These are phyloP conservation scores for Suillus plorans DNA, from an alignment of 768 basidiomycete genomes.

Conservation along the genomic window DNA sequence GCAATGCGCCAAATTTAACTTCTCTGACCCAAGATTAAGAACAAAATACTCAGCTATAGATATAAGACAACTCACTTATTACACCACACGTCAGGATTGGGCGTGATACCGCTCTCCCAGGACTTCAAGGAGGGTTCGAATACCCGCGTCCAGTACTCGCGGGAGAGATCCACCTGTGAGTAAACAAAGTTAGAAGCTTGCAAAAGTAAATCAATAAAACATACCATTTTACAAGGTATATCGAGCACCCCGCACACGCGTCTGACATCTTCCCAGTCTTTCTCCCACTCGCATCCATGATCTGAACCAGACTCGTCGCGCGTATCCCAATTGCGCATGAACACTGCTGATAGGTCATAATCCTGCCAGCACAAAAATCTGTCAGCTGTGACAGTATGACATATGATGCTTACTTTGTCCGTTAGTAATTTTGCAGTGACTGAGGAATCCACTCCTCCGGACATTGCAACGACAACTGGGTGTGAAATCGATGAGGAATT, in stretches of 20 bases:
- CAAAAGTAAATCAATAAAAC: not conserved
- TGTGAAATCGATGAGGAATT: not conserved
- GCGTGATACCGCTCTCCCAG: slow-evolving; percentile 81
- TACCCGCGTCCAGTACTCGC: slow-evolving; percentile 88
- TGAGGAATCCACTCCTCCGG: slow-evolving; percentile 94
- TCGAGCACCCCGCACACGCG: slow-evolving; percentile 71
- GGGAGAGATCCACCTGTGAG: slow-evolving; percentile 77
- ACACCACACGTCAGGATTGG: slow-evolving; percentile 93
- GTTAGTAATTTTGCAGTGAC: slow-evolving; percentile 79
- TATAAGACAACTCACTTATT: slow-evolving; percentile 56
- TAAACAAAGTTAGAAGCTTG: slow-evolving; percentile 4
- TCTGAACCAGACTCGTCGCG: slow-evolving; percentile 78
- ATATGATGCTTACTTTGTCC: slow-evolving; percentile 47
- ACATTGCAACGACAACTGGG: slow-evolving; percentile 88
- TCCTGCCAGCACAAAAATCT: slow-evolving; percentile 43
- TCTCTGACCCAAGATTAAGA: slow-evolving; percentile 47
- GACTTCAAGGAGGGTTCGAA: slow-evolving; percentile 80
- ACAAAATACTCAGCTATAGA: not conserved
- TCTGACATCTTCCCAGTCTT: slow-evolving; percentile 91
- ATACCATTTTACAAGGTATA: slow-evolving; percentile 73
- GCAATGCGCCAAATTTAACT: slow-evolving; percentile 87
- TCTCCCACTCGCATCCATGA: slow-evolving; percentile 93
- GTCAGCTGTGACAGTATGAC: not conserved
- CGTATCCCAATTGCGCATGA: slow-evolving; percentile 97
- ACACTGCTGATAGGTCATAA: slow-evolving; percentile 82